phyloP scores from a whole-genome alignment of 352 stramenopile species.

The Aphanomyces euteiches region DNA sequence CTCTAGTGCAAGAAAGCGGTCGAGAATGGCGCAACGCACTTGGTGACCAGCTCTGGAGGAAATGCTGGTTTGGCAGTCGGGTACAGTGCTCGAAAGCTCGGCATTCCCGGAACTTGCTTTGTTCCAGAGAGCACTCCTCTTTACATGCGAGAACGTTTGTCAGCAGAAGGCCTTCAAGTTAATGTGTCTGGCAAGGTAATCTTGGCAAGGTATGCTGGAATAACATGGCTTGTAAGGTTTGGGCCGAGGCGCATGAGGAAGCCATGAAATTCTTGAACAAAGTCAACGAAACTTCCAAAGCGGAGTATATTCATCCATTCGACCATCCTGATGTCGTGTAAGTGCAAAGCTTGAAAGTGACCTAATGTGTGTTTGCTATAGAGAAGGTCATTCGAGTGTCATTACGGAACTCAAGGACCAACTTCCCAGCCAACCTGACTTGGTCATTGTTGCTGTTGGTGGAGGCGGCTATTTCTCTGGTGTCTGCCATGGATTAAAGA shows the following conservation, averaged over 20 bases:
- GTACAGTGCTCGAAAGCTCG: slow-evolving; percentile 45
- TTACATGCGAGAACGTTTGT: slow-evolving; percentile 63
- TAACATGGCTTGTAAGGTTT: slow-evolving; percentile 34
- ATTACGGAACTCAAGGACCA: slow-evolving; percentile 68
- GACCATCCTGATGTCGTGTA: slow-evolving; percentile 49
- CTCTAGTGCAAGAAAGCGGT: slow-evolving; percentile 23
- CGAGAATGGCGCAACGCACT: slow-evolving; percentile 33
- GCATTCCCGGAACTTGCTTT: slow-evolving; percentile 56
- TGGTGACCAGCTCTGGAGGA: slow-evolving; percentile 63
- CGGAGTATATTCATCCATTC: slow-evolving; percentile 65
- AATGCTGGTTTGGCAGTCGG: slow-evolving; percentile 77
- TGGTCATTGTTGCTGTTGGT: slow-evolving; percentile 68
- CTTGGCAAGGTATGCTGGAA: background rate
- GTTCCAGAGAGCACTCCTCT: slow-evolving; percentile 71
- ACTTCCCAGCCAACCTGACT: slow-evolving; percentile 26
- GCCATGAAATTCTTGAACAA: slow-evolving; percentile 46
- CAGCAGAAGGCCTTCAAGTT: slow-evolving; percentile 55
- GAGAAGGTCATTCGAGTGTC: slow-evolving; percentile 72
- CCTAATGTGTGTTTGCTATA: slow-evolving; percentile 37
- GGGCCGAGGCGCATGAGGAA: slow-evolving; percentile 66
- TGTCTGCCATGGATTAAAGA: slow-evolving; percentile 59
- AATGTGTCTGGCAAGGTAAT: slow-evolving; percentile 55
- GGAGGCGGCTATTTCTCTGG: slow-evolving; percentile 73
- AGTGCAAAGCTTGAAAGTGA: background rate
- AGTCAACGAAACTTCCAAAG: slow-evolving; percentile 26